phyloP scores from a whole-genome alignment of 768 basidiomycete genomes.

The Dentipellis fragilis region DNA sequence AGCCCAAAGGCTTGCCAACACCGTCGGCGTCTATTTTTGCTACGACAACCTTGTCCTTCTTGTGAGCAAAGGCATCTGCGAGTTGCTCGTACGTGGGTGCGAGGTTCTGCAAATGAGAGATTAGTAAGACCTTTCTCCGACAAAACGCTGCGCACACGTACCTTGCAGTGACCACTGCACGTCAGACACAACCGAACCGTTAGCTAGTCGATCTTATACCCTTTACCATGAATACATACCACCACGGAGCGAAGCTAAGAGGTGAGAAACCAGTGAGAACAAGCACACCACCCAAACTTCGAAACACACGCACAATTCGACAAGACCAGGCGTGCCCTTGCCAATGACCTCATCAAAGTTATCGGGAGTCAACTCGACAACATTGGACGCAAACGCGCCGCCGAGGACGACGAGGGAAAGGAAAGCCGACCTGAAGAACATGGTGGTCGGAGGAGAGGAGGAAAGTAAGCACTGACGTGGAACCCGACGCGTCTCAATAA shows the following conservation, averaged over 20 bases:
- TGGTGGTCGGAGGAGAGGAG: constrained; percentile 23
- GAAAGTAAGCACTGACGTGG: constrained; percentile 2
- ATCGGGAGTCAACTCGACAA: constrained; percentile 63
- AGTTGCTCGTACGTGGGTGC: constrained; percentile 85
- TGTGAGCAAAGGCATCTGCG: constrained; percentile 73
- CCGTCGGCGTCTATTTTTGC: constrained; percentile 94
- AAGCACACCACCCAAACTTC: neutral
- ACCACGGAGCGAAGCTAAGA: constrained; percentile 79
- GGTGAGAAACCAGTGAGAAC: neutral
- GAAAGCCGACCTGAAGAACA: constrained; percentile 50
- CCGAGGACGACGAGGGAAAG: constrained; percentile 48
- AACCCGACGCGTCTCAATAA: neutral
- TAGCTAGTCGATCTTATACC: neutral
- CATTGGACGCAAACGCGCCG: constrained; percentile 64
- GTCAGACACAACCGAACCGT: neutral
- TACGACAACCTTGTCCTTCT: constrained; percentile 74
- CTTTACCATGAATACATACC: constrained; percentile 34
- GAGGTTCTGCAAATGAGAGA: constrained; percentile 46
- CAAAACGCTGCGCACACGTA: constrained; percentile 17
- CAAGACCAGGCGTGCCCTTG: constrained; percentile 71
- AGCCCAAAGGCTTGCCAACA: constrained; percentile 64
- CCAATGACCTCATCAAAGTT: constrained; percentile 75
- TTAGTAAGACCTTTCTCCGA: neutral
- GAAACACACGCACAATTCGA: constrained; percentile 73
- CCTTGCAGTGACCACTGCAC: constrained; percentile 79